Conservation (phyloP, 768 basidiomycete species). For the Hortiboletus campestris region DNA sequence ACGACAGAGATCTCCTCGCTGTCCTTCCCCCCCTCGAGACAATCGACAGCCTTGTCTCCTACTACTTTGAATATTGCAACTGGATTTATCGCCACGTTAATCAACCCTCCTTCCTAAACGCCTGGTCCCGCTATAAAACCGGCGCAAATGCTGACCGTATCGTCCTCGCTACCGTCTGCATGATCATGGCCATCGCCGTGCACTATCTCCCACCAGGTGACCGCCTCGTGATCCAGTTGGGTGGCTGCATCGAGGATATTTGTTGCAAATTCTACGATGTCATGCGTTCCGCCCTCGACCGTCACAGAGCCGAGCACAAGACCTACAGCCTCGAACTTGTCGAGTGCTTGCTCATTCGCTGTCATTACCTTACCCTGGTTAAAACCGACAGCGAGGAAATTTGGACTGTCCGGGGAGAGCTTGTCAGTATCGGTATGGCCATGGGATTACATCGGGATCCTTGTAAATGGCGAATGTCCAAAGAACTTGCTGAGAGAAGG, state of each 20-base stretch:
- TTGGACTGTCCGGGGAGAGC: conserved; percentile 72
- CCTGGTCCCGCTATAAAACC: conserved; percentile 74
- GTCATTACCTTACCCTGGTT: conserved; percentile 68
- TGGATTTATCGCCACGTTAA: conserved; percentile 85
- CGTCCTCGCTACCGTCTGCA: conserved; percentile 68
- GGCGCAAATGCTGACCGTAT: conserved; percentile 65
- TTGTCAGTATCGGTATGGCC: conserved; percentile 72
- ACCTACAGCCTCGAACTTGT: conserved; percentile 70
- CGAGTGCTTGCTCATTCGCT: conserved; percentile 67
- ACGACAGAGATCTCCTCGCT: conserved; percentile 71
- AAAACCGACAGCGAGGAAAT: conserved; percentile 81
- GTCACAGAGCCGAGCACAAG: conserved; percentile 58
- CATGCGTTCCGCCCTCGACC: conserved; percentile 60
- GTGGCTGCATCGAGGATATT: conserved; percentile 57
- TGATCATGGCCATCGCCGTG: conserved; percentile 70
- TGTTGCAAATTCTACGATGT: conserved; percentile 68
- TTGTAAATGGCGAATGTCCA: conserved; percentile 70
- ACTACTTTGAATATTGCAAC: conserved; percentile 85
- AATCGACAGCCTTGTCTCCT: conserved; percentile 69
- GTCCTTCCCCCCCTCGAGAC: conserved; percentile 63
- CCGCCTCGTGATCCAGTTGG: conserved; percentile 51
- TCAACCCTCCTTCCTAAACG: conserved; percentile 53
- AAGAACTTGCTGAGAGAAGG: conserved; percentile 69
- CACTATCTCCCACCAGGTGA: conserved; percentile 71
- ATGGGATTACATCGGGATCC: conserved; percentile 88